These are phyloP conservation scores for Jamesozyma hellenica DNA, from an alignment of 805 yeast species.

Conservation along the genomic window DNA sequence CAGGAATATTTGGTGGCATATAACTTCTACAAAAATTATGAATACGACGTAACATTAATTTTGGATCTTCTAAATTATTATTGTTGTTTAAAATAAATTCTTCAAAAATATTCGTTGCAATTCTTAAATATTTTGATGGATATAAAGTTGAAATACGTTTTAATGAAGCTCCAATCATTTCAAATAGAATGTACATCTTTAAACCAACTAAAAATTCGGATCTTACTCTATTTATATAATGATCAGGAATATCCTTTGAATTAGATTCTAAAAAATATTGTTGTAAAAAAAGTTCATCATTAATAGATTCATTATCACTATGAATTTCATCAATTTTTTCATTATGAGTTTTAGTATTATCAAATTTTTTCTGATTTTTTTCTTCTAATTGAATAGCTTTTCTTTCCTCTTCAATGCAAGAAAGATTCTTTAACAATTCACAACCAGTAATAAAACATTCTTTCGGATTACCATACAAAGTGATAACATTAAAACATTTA, in stretches of 20 bases:
- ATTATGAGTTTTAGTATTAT: conserved; percentile 7
- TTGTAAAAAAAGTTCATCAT: no score
- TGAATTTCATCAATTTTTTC: conserved; percentile 4
- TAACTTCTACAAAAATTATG: conserved; percentile 55
- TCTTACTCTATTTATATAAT: conserved; percentile 10
- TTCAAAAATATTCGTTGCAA: conserved; percentile 51
- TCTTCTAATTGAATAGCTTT: conserved; percentile 3
- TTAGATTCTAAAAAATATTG: no score
- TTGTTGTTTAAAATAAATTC: conserved; percentile 40
- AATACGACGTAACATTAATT: conserved; percentile 49
- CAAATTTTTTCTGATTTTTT: no score
- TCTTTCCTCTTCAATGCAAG: conserved; percentile 9
- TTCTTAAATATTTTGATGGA: conserved; percentile 72
- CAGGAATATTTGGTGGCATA: conserved; percentile 38
- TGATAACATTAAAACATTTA: conserved; percentile 49
- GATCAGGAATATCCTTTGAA: not conserved
- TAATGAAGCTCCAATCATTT: conserved; percentile 49
- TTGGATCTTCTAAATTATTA: conserved; percentile 25
- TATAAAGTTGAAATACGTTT: conserved; percentile 54
- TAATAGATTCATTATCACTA: no score
- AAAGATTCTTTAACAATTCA: conserved; percentile 40
- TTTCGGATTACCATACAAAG: conserved; percentile 67
- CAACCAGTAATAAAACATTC: conserved; percentile 64
- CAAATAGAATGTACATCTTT: conserved; percentile 56
- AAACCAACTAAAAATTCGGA: conserved; percentile 37